Evolutionary conservation across 148 eudicot species (phyloP).

Genomic region (Diospyros kaki): DNA sequence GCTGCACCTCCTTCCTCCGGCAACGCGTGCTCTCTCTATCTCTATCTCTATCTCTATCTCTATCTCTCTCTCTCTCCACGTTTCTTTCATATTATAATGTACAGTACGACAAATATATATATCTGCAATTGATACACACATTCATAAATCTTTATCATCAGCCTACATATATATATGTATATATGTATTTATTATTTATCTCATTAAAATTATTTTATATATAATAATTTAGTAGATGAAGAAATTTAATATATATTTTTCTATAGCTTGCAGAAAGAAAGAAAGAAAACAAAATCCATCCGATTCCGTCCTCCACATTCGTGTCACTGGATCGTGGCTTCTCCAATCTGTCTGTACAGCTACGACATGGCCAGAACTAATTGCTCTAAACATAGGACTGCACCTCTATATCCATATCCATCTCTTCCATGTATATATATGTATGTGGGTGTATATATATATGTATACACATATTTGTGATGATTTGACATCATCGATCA

Average conservation of each 20-base stretch:
- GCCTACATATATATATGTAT: not conserved
- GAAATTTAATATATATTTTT: too few relatives aligned
- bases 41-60: conserved; percentile 19
- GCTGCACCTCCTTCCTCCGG: conserved; percentile 50
- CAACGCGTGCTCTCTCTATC: conserved; percentile 68
- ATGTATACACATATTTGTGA: too few relatives aligned
- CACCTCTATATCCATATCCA: not conserved
- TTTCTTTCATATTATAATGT: not conserved
- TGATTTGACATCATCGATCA: too few relatives aligned
- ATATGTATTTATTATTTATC: not conserved
- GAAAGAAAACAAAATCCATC: too few relatives aligned
- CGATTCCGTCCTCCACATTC: not conserved
- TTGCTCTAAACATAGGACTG: not conserved
- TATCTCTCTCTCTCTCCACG: conserved; percentile 16
- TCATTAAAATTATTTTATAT: too few relatives aligned
- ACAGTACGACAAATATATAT: not conserved
- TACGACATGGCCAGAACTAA: conserved; percentile 2
- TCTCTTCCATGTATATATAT: not conserved
- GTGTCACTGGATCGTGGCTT: not conserved
- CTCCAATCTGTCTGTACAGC: conserved; percentile 3
- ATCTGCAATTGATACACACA: too few relatives aligned
- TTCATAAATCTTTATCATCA: too few relatives aligned
- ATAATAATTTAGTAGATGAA: too few relatives aligned
- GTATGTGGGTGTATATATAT: not conserved
- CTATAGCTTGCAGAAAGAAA: too few relatives aligned